Evolutionary conservation across 2,329 filamentous ascomycete species (phyloP), one percentile per base, ranked within the genome.

Genomic region (Sarocladiaceae sp.): DNA sequence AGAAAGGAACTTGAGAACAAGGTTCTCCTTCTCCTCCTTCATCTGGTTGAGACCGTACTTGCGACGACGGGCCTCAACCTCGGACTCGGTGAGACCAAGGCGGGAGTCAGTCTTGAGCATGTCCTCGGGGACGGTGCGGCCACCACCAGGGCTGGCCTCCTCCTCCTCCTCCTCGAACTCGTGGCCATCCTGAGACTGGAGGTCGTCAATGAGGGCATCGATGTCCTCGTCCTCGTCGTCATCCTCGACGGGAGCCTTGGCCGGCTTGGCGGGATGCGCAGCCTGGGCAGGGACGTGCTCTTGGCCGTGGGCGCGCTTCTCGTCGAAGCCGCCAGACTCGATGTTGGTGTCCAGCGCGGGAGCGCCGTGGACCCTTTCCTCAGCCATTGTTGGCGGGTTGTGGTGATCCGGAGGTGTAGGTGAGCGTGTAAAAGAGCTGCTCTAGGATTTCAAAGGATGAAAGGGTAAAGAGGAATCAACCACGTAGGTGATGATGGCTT

Each of bases 1-100:
- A 56, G 76, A 74, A 58, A 80, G 66, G 66, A 95, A 94, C 73
- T 94, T 93, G 58, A 93, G 74, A 49, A 90, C 66, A 47, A 89
- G 58, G 59, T 90, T 94, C 67, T 89, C 84, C 69, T 88, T 89
- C 71, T 91, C 85, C 68, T 94, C 87, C 68, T 86, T 89, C 85
- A 95, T 88, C 64, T 88, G 82, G 64, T 95, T 95, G 60, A 86
- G 73, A 63, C 88, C 88, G 62, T 82, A 86, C 64, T 85, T 87
- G 69, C 78, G 82, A 47, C 82, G 76, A 42, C 72, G 69, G 42
- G 69, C 58, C 24, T 68, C 50, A 42, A 89, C 86, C 67, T 94
- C 84, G 34, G 72, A 63, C 47, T 85, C 78, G 12, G 80, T 88
- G 7, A 95, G 74, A 74, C 88, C 86, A 16, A 74, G 67, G 37